Percentiles rank a stretch among this genome's conserved stretches.
Evolutionary conservation across 2,329 filamentous ascomycete genomes (phyloP).

Genomic region (Xylariomycetidae sp.): DNA sequence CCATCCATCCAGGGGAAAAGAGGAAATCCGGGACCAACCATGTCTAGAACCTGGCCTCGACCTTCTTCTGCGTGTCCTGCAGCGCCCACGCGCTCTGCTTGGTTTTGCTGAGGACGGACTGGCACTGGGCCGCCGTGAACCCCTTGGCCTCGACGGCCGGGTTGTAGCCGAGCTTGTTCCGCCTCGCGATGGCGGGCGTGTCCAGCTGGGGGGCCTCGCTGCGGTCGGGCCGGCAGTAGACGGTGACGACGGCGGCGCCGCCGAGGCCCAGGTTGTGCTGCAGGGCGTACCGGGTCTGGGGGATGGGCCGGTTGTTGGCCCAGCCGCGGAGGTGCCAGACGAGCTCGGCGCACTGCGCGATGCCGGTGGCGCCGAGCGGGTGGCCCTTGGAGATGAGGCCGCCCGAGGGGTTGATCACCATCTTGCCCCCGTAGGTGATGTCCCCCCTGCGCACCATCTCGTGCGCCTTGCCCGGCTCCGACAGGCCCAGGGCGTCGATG

Average conservation of each 20-base stretch:
- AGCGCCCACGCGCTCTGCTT: conserved; percentile 68
- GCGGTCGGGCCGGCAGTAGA: conserved; percentile 82
- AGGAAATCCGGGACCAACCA: too few species aligned
- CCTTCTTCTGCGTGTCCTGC: conserved; percentile 68
- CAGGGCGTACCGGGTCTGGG: conserved; percentile 66
- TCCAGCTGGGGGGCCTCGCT: conserved; percentile 55
- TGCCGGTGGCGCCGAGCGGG: conserved; percentile 87
- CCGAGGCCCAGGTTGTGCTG: conserved; percentile 94
- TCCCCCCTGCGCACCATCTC: conserved; percentile 83
- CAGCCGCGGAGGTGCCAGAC: conserved; percentile 94
- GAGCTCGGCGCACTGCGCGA: conserved; percentile 91
- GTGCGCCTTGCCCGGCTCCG: conserved; percentile 77
- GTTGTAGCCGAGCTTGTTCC: conserved; percentile 78
- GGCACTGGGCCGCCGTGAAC: conserved; percentile 74
- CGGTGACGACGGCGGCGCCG: conserved; percentile 83
- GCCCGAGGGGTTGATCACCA: conserved; percentile 88
- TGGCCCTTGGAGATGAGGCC: conserved; percentile 96
- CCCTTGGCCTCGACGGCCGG: conserved; percentile 86
- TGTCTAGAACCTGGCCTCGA: conserved; percentile 61
- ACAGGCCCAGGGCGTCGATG: conserved; percentile 80
- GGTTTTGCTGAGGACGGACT: conserved; percentile 64
- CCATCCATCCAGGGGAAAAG: too few species aligned
- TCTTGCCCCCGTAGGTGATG: conserved; percentile 83
- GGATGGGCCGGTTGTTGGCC: conserved; percentile 81
- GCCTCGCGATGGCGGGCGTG: conserved; percentile 59